Evolutionary conservation across 2,329 filamentous ascomycete species (phyloP).

Genomic region (Paracoccidioides brasiliensis): DNA sequence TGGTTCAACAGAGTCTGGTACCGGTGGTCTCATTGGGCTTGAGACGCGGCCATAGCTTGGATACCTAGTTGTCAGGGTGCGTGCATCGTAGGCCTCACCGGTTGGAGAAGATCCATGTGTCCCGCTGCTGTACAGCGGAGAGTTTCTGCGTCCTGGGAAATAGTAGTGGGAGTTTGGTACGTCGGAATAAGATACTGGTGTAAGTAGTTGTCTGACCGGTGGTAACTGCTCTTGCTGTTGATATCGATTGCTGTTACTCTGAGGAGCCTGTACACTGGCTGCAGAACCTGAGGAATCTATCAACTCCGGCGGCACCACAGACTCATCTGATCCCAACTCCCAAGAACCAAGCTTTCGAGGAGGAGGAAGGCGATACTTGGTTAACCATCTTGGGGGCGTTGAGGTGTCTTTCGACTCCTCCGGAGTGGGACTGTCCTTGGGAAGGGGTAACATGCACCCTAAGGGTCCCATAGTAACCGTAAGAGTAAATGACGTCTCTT

Average conservation of each 20-base stretch:
- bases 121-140: background rate
- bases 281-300: background rate
- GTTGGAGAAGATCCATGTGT: background rate
- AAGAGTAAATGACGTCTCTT: background rate
- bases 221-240: slow-evolving; percentile 23
- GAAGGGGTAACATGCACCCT: slow-evolving; percentile 26
- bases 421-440: slow-evolving; percentile 14
- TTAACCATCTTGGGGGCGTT: slow-evolving; percentile 19
- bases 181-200: slow-evolving; percentile 19
- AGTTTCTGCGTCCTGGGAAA: background rate
- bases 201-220: slow-evolving; percentile 29
- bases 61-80: background rate
- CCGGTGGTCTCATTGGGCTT: background rate
- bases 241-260: background rate
- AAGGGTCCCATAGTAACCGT: slow-evolving; percentile 28
- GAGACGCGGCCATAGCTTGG: background rate
- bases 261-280: background rate
- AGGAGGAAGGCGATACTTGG: slow-evolving; percentile 30
- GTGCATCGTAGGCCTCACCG: background rate
- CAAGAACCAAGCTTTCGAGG: slow-evolving; percentile 21
- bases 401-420: slow-evolving; percentile 17
- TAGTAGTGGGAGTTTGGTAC: slow-evolving; percentile 18
- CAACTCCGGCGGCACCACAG: slow-evolving; percentile 17
- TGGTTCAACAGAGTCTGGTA: background rate
- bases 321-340: slow-evolving; percentile 25